Base-by-base conservation (phyloP, 495 filamentous ascomycete genomes). In the Xylaria curta region DNA sequence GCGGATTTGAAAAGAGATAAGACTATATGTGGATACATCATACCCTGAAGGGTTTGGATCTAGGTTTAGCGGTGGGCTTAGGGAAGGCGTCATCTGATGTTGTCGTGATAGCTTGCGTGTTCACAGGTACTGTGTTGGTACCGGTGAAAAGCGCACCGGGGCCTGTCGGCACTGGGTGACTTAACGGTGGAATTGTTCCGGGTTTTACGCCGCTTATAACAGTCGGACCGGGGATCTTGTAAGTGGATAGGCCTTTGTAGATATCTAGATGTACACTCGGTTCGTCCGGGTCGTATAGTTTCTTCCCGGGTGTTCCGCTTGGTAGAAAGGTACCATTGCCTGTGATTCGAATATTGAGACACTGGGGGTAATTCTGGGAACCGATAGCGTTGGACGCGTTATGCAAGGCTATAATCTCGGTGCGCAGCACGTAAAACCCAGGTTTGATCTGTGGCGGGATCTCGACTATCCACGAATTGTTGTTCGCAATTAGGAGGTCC, bases 321-420 rank as follows among this genome's bases (percentile, higher is more conserved):
- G 90, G 90, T 13, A 78, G 74, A 12, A 71, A 6, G n/a, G 62
- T 33, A 40, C 73, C 72, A 21, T 66, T 61, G 8, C 72, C 64
- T 21, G 70, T 73, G 21, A 84, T 79, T 75, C 75, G 78, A 51
- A 94, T 78, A 84, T 93, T 94, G 78, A 93, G 78, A 81, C 92
- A 95, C 53, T 80, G 79, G 38, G 92, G 92, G 77, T 94, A 95
- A 78, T 89, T 91, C 82, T 94, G 92, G 26, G 91, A 91, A 15
- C 90, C 90, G 69, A 87, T 80, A 31, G 73, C 75, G 10, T 83
- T 76, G 9, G 77, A 84, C 17, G 89, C 91, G 40, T 85, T 87
- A 81, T 94, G 91, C 36, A 94, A 86, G 21, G 89, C 90, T 56
- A 94, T 91, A 69, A 93, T 89, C 82, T 95, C 92, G 70, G 92